These are phyloP conservation scores for Mucor ambiguus DNA, from an alignment of 371 early-diverging fungal genomes.

Conservation along the genomic window DNA sequence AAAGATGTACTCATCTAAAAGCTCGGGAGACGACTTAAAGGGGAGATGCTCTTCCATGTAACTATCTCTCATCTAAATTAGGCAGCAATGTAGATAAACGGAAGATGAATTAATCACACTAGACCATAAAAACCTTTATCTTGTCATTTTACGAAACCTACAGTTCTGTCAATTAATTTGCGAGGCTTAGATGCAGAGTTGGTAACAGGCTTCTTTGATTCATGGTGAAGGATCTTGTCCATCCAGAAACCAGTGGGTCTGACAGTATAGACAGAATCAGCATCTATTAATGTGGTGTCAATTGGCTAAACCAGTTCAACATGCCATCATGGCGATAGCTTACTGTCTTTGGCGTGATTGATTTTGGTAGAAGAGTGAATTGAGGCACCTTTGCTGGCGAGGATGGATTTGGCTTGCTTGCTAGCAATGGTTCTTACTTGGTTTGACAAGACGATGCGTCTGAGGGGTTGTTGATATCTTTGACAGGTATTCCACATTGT, in stretches of 20 bases:
- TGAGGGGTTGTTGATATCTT: constrained; percentile 14
- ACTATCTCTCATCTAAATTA: constrained; percentile 59
- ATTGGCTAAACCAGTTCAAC: neutral
- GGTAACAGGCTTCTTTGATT: constrained; percentile 16
- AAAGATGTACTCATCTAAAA: constrained; percentile 84
- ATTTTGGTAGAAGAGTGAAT: constrained; percentile 9
- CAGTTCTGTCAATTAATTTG: constrained; percentile 20
- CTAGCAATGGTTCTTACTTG: neutral
- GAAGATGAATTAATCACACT: neutral
- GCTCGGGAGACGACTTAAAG: constrained; percentile 72
- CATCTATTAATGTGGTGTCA: neutral
- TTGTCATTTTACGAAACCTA: neutral
- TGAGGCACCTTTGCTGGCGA: neutral
- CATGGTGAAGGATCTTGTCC: constrained; percentile 34
- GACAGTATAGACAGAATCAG: constrained; percentile 27
- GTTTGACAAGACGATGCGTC: neutral
- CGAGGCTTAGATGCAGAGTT: constrained; percentile 13
- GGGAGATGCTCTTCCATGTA: constrained; percentile 79
- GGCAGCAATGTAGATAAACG: neutral
- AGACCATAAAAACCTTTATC: neutral
- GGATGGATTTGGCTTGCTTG: neutral
- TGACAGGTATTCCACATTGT: constrained; percentile 20
- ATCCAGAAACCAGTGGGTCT: constrained; percentile 44
- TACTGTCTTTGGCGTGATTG: constrained; percentile 5
- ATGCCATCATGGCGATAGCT: neutral